phyloP scores from a whole-genome alignment of 805 yeast species.

The Lachancea waltii region DNA sequence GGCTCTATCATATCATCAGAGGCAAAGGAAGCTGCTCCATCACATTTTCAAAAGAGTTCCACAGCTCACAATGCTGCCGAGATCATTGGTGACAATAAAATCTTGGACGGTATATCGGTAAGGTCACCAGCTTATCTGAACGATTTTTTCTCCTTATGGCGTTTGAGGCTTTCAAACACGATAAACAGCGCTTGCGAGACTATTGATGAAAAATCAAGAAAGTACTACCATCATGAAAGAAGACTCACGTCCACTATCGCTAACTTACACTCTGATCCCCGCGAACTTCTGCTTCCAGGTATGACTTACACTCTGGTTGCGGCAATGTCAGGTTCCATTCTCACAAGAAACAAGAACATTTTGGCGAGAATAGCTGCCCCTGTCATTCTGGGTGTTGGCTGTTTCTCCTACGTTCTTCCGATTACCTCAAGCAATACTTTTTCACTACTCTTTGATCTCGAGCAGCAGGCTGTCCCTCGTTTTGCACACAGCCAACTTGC shows the following conservation, averaged over 20 bases:
- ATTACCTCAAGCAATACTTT: conserved; percentile 47
- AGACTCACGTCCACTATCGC: conserved; percentile 46
- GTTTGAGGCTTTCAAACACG: conserved; percentile 12
- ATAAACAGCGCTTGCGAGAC: conserved; percentile 23
- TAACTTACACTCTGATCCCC: conserved; percentile 44
- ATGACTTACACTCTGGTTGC: conserved; percentile 50
- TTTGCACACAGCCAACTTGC: conserved; percentile 23
- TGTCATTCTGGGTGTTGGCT: conserved; percentile 41
- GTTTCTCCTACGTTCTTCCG: conserved; percentile 54
- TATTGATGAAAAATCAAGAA: conserved; percentile 39
- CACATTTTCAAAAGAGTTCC: conserved; percentile 8
- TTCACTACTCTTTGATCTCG: conserved; percentile 42
- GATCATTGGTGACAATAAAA: conserved; percentile 18
- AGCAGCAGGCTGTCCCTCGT: conserved; percentile 33
- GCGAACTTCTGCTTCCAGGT: conserved; percentile 54
- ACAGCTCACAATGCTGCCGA: conserved; percentile 8
- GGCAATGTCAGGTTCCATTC: conserved; percentile 51
- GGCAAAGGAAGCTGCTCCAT: conserved; percentile 16
- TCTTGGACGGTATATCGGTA: conserved; percentile 26
- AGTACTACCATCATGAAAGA: conserved; percentile 44
- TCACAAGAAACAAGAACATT: conserved; percentile 48
- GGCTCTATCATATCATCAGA: conserved; percentile 17
- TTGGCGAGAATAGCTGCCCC: conserved; percentile 46
- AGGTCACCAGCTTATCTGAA: conserved; percentile 23
- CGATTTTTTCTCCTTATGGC: conserved; percentile 13